Conservation (phyloP, 2,329 filamentous ascomycete species). For the Talaromyces funiculosus region DNA sequence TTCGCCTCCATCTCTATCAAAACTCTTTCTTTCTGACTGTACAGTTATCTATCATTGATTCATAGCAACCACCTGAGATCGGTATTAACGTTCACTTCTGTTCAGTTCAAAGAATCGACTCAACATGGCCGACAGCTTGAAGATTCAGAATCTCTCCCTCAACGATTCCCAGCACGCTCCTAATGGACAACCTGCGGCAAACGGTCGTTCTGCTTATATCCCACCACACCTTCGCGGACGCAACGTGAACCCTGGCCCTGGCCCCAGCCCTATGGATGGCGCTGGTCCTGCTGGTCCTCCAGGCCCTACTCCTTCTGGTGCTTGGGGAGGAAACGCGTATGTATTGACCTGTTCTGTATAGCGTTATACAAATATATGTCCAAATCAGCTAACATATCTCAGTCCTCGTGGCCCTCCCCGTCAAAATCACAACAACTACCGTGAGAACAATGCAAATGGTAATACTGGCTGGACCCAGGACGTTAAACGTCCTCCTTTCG, state of each 20-base stretch:
- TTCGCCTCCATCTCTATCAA: neutral
- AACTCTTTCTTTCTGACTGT: neutral
- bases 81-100: neutral
- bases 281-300: conserved; percentile 16
- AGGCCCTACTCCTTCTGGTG: conserved; percentile 24
- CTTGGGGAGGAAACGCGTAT: conserved; percentile 31
- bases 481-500: conserved; percentile 45
- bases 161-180: conserved; percentile 59
- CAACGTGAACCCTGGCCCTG: conserved; percentile 18
- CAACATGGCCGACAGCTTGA: conserved; percentile 36
- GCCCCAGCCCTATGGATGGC: neutral
- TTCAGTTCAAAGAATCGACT: neutral
- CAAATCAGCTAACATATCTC: conserved; percentile 11
- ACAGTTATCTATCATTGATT: neutral
- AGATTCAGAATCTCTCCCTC: conserved; percentile 42
- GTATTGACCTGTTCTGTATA: neutral
- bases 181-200: conserved; percentile 21
- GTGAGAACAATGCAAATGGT: conserved; percentile 32
- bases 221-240: conserved; percentile 57
- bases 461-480: conserved; percentile 33
- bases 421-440: conserved; percentile 54
- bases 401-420: conserved; percentile 28
- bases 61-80: neutral
- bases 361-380: neutral
- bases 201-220: conserved; percentile 58